Base-by-base conservation (phyloP, 2,329 filamentous ascomycete species). In the Exophiala bonariae region DNA sequence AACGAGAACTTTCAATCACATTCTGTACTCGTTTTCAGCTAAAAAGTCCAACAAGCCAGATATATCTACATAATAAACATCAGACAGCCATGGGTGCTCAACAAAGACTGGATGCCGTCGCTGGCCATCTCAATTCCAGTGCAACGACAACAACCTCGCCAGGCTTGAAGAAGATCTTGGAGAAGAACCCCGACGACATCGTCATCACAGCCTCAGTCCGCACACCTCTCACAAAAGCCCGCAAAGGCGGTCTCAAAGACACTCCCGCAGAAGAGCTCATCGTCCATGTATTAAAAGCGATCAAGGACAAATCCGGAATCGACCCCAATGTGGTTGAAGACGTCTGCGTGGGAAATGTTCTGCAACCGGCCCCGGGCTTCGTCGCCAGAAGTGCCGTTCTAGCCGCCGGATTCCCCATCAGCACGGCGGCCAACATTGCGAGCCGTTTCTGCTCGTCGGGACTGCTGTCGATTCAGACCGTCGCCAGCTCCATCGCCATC, bases 381-480 rank as follows among this genome's bases (percentile, higher is more conserved):
- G 92, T 91, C 58, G 93, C 92, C 17, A 86, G 93, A 58, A 92
- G 90, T 51, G 93, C 93, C 34, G 85, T 86, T 44, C 79, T 97
- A 49, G 89, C 89, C 4, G 93, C 93, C 41, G 93, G 93, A 34
- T 95, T 97, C 76, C 88, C 93, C 37, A 86, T 87, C 61, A 78
- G 81, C 18, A 82, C 90, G 5, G 86, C 90, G 16, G 87, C 95
- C 47, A 89, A 87, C 72, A 83, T 84, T 47, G 73, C 96, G 67
- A 97, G 97, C 79, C 79, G 93, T 62, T 92, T 97, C 74, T 99
- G 93, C 77, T 93, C 88, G 8, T 91, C 86, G 31, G 92, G 93
- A 44, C 80, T 97, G 28, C 89, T 96, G 71, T 91, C 93, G 18
- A 89, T 89, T 64, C 86, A 93, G 51, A 92, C 97, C 66, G 85